These are phyloP conservation scores for Chaetothyriales sp. DNA, from an alignment of 2,329 filamentous ascomycete genomes.

Conservation along the genomic window DNA sequence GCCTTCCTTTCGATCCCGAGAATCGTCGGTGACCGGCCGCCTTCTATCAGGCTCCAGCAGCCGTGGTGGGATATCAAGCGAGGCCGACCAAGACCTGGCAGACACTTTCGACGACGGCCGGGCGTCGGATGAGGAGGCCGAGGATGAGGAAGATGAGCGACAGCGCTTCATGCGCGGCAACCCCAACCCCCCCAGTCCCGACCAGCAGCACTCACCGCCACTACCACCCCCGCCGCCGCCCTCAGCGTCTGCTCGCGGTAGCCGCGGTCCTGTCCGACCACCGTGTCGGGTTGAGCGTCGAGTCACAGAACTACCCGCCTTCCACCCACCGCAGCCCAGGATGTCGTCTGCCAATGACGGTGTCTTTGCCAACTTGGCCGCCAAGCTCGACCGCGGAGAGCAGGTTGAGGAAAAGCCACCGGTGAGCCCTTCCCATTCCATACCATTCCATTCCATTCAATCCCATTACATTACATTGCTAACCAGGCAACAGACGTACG, in stretches of 20 bases:
- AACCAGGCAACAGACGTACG: conserved; percentile 58
- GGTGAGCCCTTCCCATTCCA: no score
- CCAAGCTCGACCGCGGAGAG: conserved; percentile 69
- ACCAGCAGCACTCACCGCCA: neutral
- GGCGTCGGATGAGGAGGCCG: conserved; percentile 52
- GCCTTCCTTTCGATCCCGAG: conserved; percentile 77
- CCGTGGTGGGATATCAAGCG: conserved; percentile 27
- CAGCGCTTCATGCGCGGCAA: conserved; percentile 69
- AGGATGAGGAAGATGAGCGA: conserved; percentile 65
- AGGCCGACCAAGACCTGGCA: conserved; percentile 66
- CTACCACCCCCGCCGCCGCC: neutral
- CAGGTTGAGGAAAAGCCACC: conserved; percentile 85
- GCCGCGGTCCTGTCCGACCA: no score
- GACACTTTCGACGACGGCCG: conserved; percentile 83
- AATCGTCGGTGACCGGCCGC: conserved; percentile 48
- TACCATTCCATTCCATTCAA: no score
- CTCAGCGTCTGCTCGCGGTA: conserved; percentile 1
- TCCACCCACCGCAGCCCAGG: conserved; percentile 19
- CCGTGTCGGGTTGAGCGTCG: conserved; percentile 27
- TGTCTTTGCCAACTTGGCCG: conserved; percentile 87
- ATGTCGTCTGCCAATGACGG: conserved; percentile 53
- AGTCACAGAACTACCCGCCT: conserved; percentile 40
- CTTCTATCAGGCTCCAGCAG: conserved; percentile 40
- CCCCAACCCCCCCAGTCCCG: conserved; percentile 16
- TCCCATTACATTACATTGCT: no score